phyloP scores from a whole-genome alignment of 192 early-diverging fungal genomes.

The Coemansia aciculifera region DNA sequence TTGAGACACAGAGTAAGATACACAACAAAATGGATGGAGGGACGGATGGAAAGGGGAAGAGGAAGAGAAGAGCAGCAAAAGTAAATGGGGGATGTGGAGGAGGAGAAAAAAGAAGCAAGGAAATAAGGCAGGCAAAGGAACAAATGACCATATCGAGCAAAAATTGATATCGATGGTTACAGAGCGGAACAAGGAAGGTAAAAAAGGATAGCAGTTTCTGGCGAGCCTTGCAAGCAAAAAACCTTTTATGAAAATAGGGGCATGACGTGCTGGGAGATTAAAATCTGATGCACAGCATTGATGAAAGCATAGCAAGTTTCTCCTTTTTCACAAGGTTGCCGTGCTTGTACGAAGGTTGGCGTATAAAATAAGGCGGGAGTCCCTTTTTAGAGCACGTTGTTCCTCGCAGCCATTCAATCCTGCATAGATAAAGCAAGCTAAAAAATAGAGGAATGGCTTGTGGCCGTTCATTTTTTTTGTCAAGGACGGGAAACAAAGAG shows the following conservation, averaged over 20 bases:
- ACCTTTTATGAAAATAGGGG: not conserved
- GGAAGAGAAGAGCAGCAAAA: not conserved
- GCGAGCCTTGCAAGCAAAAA: not conserved
- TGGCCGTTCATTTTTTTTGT: not conserved
- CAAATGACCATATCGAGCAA: not conserved
- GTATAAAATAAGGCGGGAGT: not conserved
- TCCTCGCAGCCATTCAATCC: conserved; percentile 3
- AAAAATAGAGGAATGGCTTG: not conserved
- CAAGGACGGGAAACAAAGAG: conserved; percentile 1
- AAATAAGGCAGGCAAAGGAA: not conserved
- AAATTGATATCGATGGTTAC: conserved; percentile 1
- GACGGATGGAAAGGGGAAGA: not conserved
- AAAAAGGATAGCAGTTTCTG: not conserved
- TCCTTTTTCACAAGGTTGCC: not conserved
- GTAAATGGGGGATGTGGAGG: not conserved
- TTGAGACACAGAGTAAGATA: not conserved
- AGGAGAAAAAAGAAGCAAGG: not conserved
- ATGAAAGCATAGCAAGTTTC: not conserved
- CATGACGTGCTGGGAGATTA: conserved; percentile 5
- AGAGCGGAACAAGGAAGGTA: conserved; percentile 1
- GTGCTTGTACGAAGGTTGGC: not conserved
- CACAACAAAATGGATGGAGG: not conserved
- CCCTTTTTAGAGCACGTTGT: conserved; percentile 6
- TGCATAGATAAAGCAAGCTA: not conserved
- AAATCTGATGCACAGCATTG: conserved; percentile 4